phyloP scores from a whole-genome alignment of 2,329 filamentous ascomycete species.

The Aspergillus pseudonomiae region DNA sequence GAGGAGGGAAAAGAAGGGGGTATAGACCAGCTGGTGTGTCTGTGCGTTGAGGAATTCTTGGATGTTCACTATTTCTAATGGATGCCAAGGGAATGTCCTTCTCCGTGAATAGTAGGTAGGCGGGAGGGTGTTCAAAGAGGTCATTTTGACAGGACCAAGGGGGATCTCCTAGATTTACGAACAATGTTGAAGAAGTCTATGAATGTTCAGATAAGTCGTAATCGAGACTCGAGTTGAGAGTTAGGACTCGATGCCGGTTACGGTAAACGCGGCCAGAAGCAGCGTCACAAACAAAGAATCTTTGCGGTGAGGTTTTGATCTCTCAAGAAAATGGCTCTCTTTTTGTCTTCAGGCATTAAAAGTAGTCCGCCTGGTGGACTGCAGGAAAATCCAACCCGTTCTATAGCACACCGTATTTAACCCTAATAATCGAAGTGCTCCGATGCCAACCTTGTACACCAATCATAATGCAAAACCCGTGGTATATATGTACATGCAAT shows the following conservation, averaged over 20 bases:
- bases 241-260: neutral
- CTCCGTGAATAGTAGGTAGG: too few relatives aligned
- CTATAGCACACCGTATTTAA: neutral
- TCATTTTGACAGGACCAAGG: too few relatives aligned
- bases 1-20: too few relatives aligned
- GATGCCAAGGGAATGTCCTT: too few relatives aligned
- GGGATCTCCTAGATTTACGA: too few relatives aligned
- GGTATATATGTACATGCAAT: neutral
- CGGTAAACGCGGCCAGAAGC: too few relatives aligned
- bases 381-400: neutral
- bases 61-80: too few relatives aligned
- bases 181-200: too few relatives aligned
- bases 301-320: neutral
- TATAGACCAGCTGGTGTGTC: too few relatives aligned
- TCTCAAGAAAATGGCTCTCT: neutral
- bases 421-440: neutral
- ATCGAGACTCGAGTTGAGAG: neutral
- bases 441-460: conserved; percentile 1
- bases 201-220: too few relatives aligned
- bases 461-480: neutral
- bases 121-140: too few relatives aligned
- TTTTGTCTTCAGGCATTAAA: neutral
- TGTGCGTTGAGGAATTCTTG: too few relatives aligned
- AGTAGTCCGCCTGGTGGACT: neutral
- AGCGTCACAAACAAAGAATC: neutral